phyloP scores from a whole-genome alignment of 495 filamentous ascomycete genomes.

The Clohesyomyces aquaticus region DNA sequence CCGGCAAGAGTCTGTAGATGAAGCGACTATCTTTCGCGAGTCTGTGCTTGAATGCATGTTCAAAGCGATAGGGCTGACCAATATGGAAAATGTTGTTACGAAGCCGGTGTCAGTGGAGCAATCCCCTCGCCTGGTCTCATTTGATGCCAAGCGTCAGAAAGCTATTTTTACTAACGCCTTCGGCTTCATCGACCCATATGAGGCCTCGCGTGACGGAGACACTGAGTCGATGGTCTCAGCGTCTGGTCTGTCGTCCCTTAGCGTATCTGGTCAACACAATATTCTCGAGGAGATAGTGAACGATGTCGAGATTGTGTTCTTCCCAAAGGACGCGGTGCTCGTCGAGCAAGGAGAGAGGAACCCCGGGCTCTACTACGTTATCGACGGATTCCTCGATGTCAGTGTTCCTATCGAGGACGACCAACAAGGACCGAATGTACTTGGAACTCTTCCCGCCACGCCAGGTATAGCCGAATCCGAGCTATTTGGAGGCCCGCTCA shows the following conservation, averaged over 20 bases:
- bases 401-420: slow-evolving; percentile 67
- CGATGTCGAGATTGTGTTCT: slow-evolving; percentile 97
- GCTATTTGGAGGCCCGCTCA: slow-evolving; percentile 52
- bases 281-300: slow-evolving; percentile 75
- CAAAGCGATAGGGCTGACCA: slow-evolving; percentile 85
- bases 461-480: slow-evolving; percentile 38
- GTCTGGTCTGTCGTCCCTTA: slow-evolving; percentile 60
- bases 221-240: slow-evolving; percentile 80
- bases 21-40: slow-evolving; percentile 84
- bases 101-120: slow-evolving; percentile 73
- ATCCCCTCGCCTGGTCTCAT: slow-evolving; percentile 83
- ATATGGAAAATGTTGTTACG: slow-evolving; percentile 62
- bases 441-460: slow-evolving; percentile 38
- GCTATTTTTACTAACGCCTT: slow-evolving; percentile 89
- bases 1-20: slow-evolving; percentile 75
- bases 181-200: slow-evolving; percentile 90
- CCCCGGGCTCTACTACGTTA: slow-evolving; percentile 95
- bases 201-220: slow-evolving; percentile 79
- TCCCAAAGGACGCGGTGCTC: slow-evolving; percentile 91
- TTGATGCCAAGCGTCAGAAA: slow-evolving; percentile 82
- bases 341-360: slow-evolving; percentile 96
- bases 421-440: slow-evolving; percentile 40
- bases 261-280: slow-evolving; percentile 58
- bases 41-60: slow-evolving; percentile 94
- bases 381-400: slow-evolving; percentile 95